Percentiles rank a stretch among this genome's conserved stretches.
These are phyloP conservation scores for Lasiosphaeria hispida DNA, from an alignment of 495 filamentous ascomycete genomes.

Conservation along the genomic window DNA sequence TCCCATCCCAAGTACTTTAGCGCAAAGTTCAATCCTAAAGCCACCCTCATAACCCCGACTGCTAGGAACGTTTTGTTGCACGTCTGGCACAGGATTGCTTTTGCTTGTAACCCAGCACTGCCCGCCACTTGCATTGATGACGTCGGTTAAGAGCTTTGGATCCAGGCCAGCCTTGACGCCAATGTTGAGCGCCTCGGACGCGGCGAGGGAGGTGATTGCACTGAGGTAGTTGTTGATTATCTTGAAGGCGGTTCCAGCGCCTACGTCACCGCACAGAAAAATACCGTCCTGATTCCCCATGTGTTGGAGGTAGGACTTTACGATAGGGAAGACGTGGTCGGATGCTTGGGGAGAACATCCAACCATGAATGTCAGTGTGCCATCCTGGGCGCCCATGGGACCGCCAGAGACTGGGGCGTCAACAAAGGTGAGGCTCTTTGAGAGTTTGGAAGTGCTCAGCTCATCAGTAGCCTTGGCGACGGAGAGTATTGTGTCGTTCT, in stretches of 20 bases:
- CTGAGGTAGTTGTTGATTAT: conserved; percentile 44
- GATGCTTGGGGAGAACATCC: conserved; percentile 18
- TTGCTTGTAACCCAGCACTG: conserved; percentile 43
- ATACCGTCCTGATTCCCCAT: conserved; percentile 32
- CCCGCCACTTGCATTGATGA: conserved; percentile 37
- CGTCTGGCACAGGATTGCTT: conserved; percentile 38
- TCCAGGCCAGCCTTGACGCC: conserved; percentile 41
- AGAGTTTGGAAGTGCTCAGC: conserved; percentile 14
- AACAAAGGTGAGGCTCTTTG: conserved; percentile 26
- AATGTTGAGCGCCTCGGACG: conserved; percentile 40
- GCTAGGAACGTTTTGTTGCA: conserved; percentile 36
- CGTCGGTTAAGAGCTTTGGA: conserved; percentile 33
- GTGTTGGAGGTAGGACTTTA: conserved; percentile 19
- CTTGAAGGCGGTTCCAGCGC: conserved; percentile 39
- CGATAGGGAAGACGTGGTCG: conserved; percentile 13
- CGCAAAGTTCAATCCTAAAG: conserved; percentile 40
- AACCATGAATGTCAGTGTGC: conserved; percentile 48
- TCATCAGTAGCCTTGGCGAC: conserved; percentile 28
- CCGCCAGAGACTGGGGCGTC: conserved; percentile 35
- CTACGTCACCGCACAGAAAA: conserved; percentile 36
- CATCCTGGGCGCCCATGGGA: conserved; percentile 46
- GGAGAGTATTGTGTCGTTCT: conserved; percentile 33
- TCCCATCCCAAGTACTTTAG: conserved; percentile 31
- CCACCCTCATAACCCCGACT: conserved; percentile 38
- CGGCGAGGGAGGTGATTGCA: conserved; percentile 39